These are phyloP conservation scores for Leccinum uliginosum DNA, from an alignment of 768 basidiomycete genomes.

Conservation along the genomic window DNA sequence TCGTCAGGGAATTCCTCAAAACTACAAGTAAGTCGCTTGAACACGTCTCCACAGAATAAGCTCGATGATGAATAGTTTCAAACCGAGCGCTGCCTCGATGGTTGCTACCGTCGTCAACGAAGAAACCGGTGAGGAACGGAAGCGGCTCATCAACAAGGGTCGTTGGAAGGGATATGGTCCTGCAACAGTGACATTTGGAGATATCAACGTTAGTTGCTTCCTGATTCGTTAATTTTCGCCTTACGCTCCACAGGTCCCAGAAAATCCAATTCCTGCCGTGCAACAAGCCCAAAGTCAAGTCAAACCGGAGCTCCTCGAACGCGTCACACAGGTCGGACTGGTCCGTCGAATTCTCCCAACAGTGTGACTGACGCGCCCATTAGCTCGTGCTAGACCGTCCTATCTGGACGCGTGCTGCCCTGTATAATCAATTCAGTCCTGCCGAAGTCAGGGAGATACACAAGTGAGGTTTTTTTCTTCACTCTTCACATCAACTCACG, in stretches of 20 bases:
- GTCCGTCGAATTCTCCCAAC: slow-evolving; percentile 1
- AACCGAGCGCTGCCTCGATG: slow-evolving; percentile 71
- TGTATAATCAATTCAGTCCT: slow-evolving; percentile 76
- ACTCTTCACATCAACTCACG: slow-evolving; percentile 1
- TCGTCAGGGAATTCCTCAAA: slow-evolving; percentile 71
- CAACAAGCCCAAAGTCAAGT: slow-evolving; percentile 54
- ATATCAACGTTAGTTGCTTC: slow-evolving; percentile 37
- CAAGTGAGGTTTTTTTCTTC: slow-evolving; percentile 48
- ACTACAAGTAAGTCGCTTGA: slow-evolving; percentile 60
- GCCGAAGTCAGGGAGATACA: slow-evolving; percentile 67
- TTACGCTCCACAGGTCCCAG: slow-evolving; percentile 49
- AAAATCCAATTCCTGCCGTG: slow-evolving; percentile 56
- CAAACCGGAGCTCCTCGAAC: slow-evolving; percentile 51
- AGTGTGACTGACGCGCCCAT: slow-evolving; percentile 2
- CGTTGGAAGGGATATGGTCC: slow-evolving; percentile 86
- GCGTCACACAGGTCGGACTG: slow-evolving; percentile 45
- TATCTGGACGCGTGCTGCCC: slow-evolving; percentile 83
- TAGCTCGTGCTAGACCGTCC: slow-evolving; percentile 75
- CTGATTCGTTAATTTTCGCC: not conserved
- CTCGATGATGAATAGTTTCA: slow-evolving; percentile 49
- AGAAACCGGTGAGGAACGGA: slow-evolving; percentile 76
- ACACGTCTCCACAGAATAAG: not conserved
- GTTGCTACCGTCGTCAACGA: slow-evolving; percentile 62
- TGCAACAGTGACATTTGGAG: slow-evolving; percentile 62
- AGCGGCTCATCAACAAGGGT: slow-evolving; percentile 78